Conservation (phyloP, 2,329 filamentous ascomycete species). For the Ophiosphaerella korrae region DNA sequence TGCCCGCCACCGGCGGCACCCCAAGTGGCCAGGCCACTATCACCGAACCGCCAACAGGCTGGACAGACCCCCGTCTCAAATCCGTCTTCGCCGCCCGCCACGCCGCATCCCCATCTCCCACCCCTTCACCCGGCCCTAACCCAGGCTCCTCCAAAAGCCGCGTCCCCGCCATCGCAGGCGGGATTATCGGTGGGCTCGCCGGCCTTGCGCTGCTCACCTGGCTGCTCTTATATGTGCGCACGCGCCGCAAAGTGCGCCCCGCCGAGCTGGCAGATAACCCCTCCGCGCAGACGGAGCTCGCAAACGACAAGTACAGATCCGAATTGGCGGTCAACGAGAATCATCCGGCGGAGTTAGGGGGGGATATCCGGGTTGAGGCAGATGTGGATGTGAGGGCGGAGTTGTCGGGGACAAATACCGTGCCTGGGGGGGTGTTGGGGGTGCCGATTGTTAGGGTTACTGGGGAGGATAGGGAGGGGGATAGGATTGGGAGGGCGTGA, state of each 20-base stretch:
- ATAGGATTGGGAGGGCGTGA: too few relatives aligned
- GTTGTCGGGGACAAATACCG: slow-evolving; percentile 21
- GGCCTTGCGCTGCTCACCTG: slow-evolving; percentile 16
- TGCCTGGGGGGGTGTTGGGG: slow-evolving; percentile 15
- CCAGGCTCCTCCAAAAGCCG: not conserved
- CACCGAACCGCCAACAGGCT: slow-evolving; percentile 14
- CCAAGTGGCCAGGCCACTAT: slow-evolving; percentile 14
- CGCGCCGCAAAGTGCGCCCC: slow-evolving; percentile 8
- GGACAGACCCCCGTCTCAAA: slow-evolving; percentile 16
- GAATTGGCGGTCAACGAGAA: slow-evolving; percentile 23
- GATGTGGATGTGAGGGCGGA: slow-evolving; percentile 18
- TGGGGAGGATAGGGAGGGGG: slow-evolving; percentile 20
- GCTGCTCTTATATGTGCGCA: slow-evolving; percentile 13
- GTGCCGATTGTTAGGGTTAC: slow-evolving; percentile 26
- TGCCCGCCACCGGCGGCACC: slow-evolving; percentile 13
- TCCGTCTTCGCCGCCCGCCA: slow-evolving; percentile 1
- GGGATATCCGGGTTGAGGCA: slow-evolving; percentile 17
- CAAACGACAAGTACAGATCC: slow-evolving; percentile 10
- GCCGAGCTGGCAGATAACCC: slow-evolving; percentile 11
- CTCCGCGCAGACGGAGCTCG: slow-evolving; percentile 1
- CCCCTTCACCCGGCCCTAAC: not conserved
- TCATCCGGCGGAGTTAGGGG: slow-evolving; percentile 21
- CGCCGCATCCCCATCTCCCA: not conserved
- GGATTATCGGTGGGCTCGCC: slow-evolving; percentile 19
- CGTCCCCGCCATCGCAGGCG: slow-evolving; percentile 22